Base-by-base conservation (phyloP, 805 yeast species). In the Lipomyces oligophaga region DNA sequence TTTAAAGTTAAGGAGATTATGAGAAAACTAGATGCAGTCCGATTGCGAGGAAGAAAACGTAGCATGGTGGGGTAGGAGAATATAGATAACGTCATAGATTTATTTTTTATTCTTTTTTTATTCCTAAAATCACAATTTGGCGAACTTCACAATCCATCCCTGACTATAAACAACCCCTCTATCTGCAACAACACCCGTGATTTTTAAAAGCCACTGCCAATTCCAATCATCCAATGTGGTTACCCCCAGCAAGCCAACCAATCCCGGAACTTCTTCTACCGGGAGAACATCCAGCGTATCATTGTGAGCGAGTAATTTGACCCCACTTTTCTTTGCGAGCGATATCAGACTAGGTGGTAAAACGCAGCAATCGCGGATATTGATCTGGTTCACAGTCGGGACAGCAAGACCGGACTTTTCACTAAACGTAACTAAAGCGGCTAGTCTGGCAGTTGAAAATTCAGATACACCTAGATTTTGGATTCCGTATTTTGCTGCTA, bases 1-100 rank as follows among this genome's bases (percentile, higher is more conserved):
- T 27, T 53, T 15, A 64, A 63, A 31, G 58, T 57, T 15, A 56
- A 57, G 32, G 65, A 68, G 61, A 13, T 93, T 83, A 53, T 78
- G 49, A 73, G 72, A 44, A 75, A 89, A 62, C 74, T 93, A 41
- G 85, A 81, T 44, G 94, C 83, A 35, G 97, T 90, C 1, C 72
- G 97, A 60, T 65, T 83, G 69, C 78, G 98, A 62, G 98, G 98
- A 1, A 75, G 98, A 57, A 93, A 93, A 75, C 77, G 98, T 66
- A 83, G 95, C 48, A 86, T 90, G 96, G 68, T 89, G 38, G 98
- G 98, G 21, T 81, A 59, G 15, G 19, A 8, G 20, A 7, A n/a
- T 28, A 21, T 16, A 18, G 16, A 8, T 10, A 16, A 7, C 15
- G 45, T 15, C 5, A 34, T 15, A 8, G 4, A 15, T 28, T 26